These are phyloP conservation scores for Dipteronia dyeriana DNA, from an alignment of 345 rosid genomes.

Conservation along the genomic window DNA sequence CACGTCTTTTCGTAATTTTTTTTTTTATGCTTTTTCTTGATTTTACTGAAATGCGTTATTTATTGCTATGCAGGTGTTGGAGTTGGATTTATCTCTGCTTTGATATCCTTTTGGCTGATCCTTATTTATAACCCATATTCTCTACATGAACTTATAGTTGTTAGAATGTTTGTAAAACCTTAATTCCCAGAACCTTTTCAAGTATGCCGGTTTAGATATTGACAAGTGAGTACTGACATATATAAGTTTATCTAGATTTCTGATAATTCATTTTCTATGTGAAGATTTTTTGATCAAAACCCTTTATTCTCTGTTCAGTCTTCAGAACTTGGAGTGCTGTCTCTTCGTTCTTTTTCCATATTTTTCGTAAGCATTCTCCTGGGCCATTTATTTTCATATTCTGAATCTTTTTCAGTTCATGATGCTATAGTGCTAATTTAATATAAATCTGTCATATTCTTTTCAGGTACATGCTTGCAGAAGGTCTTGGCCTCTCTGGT, in stretches of 20 bases:
- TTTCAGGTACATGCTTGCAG: constrained; percentile 95
- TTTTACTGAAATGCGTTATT: constrained; percentile 24
- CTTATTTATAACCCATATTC: not conserved
- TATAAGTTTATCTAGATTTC: constrained; percentile 5
- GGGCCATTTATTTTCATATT: constrained; percentile 11
- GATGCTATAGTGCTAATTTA: not conserved
- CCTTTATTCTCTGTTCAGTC: constrained; percentile 49
- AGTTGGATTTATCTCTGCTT: constrained; percentile 93
- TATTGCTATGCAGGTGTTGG: constrained; percentile 77
- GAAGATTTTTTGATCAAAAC: constrained; percentile 14
- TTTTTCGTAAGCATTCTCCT: constrained; percentile 68
- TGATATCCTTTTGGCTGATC: constrained; percentile 73
- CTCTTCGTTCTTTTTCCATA: constrained; percentile 96
- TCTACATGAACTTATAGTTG: constrained; percentile 13
- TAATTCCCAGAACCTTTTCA: constrained; percentile 86
- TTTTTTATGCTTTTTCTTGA: not conserved
- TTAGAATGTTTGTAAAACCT: constrained; percentile 54
- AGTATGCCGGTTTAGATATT: constrained; percentile 96
- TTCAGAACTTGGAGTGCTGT: constrained; percentile 98
- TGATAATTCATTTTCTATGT: not conserved
- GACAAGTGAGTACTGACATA: constrained; percentile 74
- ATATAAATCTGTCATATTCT: constrained; percentile 16
- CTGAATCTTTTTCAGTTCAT: not conserved
- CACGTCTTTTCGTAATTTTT: not conserved
- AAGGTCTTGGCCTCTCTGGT: constrained; percentile 99